Evolutionary conservation across 83 land plant species (phyloP).

Genomic region (Thuja plicata): DNA sequence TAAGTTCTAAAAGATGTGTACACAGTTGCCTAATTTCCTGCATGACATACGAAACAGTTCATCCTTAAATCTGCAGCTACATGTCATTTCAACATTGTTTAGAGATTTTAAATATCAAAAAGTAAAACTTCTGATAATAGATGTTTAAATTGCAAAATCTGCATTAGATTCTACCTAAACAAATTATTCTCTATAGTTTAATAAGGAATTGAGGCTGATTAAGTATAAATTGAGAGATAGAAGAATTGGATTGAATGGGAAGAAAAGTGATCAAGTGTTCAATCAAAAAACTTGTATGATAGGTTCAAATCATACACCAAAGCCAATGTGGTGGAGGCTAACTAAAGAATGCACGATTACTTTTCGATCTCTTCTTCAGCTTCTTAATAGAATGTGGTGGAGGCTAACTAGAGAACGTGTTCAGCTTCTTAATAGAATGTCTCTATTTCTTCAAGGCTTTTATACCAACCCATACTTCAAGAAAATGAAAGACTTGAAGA

Average conservation of each 20-base stretch:
- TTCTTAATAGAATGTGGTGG: background rate
- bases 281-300: background rate
- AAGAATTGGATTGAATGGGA: background rate
- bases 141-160: background rate
- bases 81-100: background rate
- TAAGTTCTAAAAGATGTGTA: conserved; percentile 76
- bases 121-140: background rate
- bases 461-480: background rate
- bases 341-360: background rate
- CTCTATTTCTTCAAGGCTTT: background rate
- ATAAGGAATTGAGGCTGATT: background rate
- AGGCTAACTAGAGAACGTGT: background rate
- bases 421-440: background rate
- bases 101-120: background rate
- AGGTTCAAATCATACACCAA: background rate
- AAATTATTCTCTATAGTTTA: background rate
- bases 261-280: background rate
- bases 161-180: background rate
- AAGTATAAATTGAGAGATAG: background rate
- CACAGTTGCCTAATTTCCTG: conserved; percentile 94
- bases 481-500: background rate
- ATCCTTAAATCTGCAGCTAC: background rate
- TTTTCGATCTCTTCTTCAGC: background rate
- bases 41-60: background rate
- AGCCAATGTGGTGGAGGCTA: background rate